Percentiles rank a stretch among this genome's conserved stretches.
Evolutionary conservation across 176 grass and related monocot species (phyloP).

Genomic region (Otatea glauca): DNA sequence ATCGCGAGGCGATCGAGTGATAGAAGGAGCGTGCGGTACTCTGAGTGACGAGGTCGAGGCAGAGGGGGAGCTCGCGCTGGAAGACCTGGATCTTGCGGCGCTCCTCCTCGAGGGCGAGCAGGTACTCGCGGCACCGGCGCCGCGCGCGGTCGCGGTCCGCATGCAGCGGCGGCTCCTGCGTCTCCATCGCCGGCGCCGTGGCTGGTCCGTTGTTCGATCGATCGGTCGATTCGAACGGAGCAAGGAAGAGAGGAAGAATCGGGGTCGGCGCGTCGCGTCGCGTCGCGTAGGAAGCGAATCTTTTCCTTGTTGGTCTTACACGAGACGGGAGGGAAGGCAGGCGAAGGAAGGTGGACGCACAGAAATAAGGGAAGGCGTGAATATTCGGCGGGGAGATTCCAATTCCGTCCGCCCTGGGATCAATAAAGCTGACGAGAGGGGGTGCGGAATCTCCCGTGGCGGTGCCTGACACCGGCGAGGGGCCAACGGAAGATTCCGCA

Average conservation of each 20-base stretch:
- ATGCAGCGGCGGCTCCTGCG: background rate
- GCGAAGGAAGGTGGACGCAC: no score
- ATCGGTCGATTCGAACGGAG: constrained; percentile 6
- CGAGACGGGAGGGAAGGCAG: no score
- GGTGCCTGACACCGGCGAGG: no score
- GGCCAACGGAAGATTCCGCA: no score
- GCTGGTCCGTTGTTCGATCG: background rate
- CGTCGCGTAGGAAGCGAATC: constrained; percentile 75
- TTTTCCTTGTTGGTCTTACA: constrained; percentile 35
- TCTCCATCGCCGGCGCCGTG: background rate
- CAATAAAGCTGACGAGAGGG: no score
- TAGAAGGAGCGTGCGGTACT: constrained; percentile 30
- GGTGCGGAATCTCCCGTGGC: no score
- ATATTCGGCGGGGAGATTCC: no score
- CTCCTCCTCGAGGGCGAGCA: constrained; percentile 85
- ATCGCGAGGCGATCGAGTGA: background rate
- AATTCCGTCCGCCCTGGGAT: no score
- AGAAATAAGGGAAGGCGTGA: no score
- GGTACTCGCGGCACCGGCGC: constrained; percentile 55
- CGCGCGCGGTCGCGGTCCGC: constrained; percentile 6
- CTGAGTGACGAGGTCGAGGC: constrained; percentile 76
- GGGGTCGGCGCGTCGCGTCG: constrained; percentile 84
- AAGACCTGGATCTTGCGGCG: constrained; percentile 86
- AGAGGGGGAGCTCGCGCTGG: constrained; percentile 86
- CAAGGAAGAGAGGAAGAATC: constrained; percentile 33